Conservation (phyloP, 164 flowering plant genomes). For the Magnolia kwangsiensis region DNA sequence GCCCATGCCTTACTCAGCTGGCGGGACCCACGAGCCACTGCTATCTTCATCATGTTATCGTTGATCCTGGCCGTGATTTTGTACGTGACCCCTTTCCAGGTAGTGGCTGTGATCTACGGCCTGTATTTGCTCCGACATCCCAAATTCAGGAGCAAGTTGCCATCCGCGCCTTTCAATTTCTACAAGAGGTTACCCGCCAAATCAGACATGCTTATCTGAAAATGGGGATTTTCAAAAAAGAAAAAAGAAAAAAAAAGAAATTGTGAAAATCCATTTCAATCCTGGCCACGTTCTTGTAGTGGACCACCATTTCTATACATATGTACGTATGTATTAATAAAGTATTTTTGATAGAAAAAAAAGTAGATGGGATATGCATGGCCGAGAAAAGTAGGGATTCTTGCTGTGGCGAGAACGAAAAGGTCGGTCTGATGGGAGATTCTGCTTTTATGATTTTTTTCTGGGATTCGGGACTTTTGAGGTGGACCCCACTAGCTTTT, state of each 20-base stretch:
- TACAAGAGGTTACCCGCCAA: conserved; percentile 73
- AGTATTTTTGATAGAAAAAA: neutral
- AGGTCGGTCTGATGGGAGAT: neutral
- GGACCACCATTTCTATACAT: too few species aligned
- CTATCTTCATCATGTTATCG: conserved; percentile 58
- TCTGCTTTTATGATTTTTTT: neutral
- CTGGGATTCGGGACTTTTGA: neutral
- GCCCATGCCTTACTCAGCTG: conserved; percentile 62
- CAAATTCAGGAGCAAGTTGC: conserved; percentile 65
- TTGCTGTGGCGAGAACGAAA: neutral
- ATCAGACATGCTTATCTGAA: conserved; percentile 66
- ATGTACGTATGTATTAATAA: too few species aligned
- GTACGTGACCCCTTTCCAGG: conserved; percentile 73
- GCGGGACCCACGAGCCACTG: conserved; percentile 83
- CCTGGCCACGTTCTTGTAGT: too few species aligned
- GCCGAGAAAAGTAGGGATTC: neutral
- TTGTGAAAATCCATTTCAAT: neutral
- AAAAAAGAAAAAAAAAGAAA: too few species aligned
- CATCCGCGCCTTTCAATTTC: conserved; percentile 77
- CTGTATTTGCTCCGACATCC: conserved; percentile 77
- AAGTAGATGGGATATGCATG: conserved; percentile 1
- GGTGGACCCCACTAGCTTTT: neutral
- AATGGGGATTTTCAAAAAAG: too few species aligned
- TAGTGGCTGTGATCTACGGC: conserved; percentile 53
- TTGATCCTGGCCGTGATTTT: conserved; percentile 54